Conservation (phyloP, 192 early-diverging fungal genomes). For the Coemansia sp. region DNA sequence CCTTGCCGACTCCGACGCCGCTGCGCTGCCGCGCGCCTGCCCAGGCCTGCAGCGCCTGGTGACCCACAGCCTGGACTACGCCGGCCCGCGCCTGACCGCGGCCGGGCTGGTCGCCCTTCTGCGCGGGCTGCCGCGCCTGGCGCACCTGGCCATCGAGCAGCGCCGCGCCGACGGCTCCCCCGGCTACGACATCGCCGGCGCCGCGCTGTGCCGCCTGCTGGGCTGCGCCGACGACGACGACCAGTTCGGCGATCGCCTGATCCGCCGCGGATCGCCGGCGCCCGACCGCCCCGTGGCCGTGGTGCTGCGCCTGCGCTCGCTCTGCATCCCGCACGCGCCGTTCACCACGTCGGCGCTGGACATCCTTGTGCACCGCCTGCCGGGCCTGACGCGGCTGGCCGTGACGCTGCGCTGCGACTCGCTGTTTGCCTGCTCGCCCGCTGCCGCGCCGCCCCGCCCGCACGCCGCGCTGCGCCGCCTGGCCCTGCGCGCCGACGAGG, state of each 20-base stretch:
- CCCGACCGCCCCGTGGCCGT: not conserved
- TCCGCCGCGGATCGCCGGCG: conserved; percentile 17
- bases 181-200: conserved; percentile 25
- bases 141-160: conserved; percentile 42
- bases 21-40: conserved; percentile 16
- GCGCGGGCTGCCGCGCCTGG: conserved; percentile 26
- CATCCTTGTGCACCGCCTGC: conserved; percentile 29
- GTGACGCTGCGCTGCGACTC: conserved; percentile 38
- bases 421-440: not conserved
- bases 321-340: conserved; percentile 28
- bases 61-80: conserved; percentile 46
- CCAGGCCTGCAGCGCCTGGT: conserved; percentile 27
- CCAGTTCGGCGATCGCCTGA: conserved; percentile 7
- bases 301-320: conserved; percentile 1
- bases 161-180: conserved; percentile 39
- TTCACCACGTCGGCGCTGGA: conserved; percentile 34
- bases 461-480: conserved; percentile 19
- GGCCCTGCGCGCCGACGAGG: conserved; percentile 37
- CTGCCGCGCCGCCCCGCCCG: not conserved
- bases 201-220: conserved; percentile 34
- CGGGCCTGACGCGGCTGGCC: conserved; percentile 19
- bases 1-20: conserved; percentile 29
- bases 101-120: conserved; percentile 24
- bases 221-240: conserved; percentile 18
- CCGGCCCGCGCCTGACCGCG: conserved; percentile 39